These are phyloP conservation scores for Cercospora sp. DNA, from an alignment of 2,329 filamentous ascomycete species.

Conservation along the genomic window DNA sequence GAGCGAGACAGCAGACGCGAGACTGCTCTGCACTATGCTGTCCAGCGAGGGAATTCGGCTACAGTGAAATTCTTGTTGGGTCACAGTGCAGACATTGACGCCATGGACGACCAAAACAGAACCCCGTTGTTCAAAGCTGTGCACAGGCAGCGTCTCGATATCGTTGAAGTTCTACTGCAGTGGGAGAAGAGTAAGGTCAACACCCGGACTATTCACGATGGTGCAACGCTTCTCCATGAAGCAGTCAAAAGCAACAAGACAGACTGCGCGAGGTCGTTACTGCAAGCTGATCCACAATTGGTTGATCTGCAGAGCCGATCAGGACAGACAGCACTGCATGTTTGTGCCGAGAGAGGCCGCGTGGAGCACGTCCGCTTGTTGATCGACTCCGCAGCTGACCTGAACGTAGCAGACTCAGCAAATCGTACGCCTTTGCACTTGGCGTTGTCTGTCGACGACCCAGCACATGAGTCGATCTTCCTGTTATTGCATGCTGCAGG, in stretches of 20 bases:
- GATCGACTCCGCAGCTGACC: not conserved
- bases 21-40: not conserved
- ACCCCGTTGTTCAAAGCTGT: not conserved
- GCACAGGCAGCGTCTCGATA: not conserved
- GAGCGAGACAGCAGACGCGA: not conserved
- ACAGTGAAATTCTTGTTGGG: not conserved
- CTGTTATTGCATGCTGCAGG: not conserved
- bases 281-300: not conserved
- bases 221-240: not conserved
- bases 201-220: not conserved
- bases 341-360: not conserved
- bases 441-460: not conserved
- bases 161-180: not conserved
- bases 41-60: not conserved
- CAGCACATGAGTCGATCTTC: not conserved
- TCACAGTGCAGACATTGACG: not conserved
- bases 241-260: not conserved
- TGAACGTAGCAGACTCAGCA: not conserved
- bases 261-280: not conserved
- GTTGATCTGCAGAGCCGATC: not conserved
- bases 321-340: not conserved
- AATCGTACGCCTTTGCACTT: not conserved
- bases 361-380: constrained; percentile 1
- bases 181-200: constrained; percentile 1
- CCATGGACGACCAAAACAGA: not conserved